These are phyloP conservation scores for Sporisorium exsertum DNA, from an alignment of 1,284 basidiomycete genomes.

Conservation along the genomic window DNA sequence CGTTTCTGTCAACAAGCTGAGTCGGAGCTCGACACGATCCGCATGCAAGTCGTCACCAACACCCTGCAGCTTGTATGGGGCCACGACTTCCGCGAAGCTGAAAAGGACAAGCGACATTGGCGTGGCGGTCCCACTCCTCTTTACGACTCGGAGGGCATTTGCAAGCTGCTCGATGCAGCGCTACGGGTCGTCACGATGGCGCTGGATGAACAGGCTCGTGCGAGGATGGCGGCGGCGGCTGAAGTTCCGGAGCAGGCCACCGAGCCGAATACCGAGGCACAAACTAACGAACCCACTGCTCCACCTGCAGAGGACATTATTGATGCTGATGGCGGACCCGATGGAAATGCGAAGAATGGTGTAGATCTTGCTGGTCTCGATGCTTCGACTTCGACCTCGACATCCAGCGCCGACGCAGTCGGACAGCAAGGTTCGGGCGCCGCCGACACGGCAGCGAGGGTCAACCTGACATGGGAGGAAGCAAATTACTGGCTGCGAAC, in stretches of 20 bases:
- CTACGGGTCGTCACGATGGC: constrained; percentile 20
- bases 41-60: constrained; percentile 31
- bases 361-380: neutral
- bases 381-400: neutral
- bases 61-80: constrained; percentile 48
- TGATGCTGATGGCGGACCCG: neutral
- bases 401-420: neutral
- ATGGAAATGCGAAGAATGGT: neutral
- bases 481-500: constrained; percentile 42
- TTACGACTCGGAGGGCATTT: constrained; percentile 12
- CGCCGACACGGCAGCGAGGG: constrained; percentile 8
- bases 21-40: constrained; percentile 35
- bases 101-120: constrained; percentile 38
- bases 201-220: constrained; percentile 25
- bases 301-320: neutral
- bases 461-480: constrained; percentile 46
- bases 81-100: constrained; percentile 41
- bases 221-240: neutral
- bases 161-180: constrained; percentile 21
- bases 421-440: constrained; percentile 14
- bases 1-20: constrained; percentile 35
- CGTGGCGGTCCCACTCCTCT: constrained; percentile 27
- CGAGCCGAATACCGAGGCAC: neutral
- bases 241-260: neutral
- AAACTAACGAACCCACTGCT: neutral